Evolutionary conservation across 2,329 filamentous ascomycete genomes (phyloP), one percentile per base, ranked within the genome.

Genomic region (Exophiala bonariae): DNA sequence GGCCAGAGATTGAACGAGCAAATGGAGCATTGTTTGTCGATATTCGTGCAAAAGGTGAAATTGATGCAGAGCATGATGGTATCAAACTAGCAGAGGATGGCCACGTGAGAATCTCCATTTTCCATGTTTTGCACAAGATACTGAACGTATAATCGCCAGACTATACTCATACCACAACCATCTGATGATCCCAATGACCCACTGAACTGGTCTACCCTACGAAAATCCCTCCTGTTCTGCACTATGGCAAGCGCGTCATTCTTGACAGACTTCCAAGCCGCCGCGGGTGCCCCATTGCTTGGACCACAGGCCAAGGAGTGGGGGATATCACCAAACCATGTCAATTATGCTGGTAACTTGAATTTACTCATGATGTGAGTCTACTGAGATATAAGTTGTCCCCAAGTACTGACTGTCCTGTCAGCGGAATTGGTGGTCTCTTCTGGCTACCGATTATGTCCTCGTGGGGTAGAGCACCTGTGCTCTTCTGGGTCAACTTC

Each of bases 141-240:
- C n/a, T n/a, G n/a, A n/a, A n/a, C n/a, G n/a, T n/a, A n/a, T n/a
- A n/a, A n/a, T 6, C 11, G 32, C 6, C 6, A 76, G 37, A 74
- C 78, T 42, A 73, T 80, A 16, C 64, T 80, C 7, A 68, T 79
- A 6, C 78, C 78, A 2, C 66, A 67, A 0, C 77, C 77, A 1
- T 75, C 73, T 0, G 60, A 63, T 11, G 73, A 79, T 50, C 72
- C 75, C 6, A 74, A 78, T 36, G 78, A 80, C 50, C 77, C 77
- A 2, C 63, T 81, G 31, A 80, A 76, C 49, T 76, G 76, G 76
- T 50, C 41, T 4, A 16, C n/a, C 4, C 11, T 18, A 16, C 44
- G 35, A 17, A 47, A 50, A 16, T 35, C 44, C 31, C 17, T 34
- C 2, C 11, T 45, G 4, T 35, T 50, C 9, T 17, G 33, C 18